These are phyloP conservation scores for Mycena capillaripes DNA, from an alignment of 768 basidiomycete genomes.

Conservation along the genomic window DNA sequence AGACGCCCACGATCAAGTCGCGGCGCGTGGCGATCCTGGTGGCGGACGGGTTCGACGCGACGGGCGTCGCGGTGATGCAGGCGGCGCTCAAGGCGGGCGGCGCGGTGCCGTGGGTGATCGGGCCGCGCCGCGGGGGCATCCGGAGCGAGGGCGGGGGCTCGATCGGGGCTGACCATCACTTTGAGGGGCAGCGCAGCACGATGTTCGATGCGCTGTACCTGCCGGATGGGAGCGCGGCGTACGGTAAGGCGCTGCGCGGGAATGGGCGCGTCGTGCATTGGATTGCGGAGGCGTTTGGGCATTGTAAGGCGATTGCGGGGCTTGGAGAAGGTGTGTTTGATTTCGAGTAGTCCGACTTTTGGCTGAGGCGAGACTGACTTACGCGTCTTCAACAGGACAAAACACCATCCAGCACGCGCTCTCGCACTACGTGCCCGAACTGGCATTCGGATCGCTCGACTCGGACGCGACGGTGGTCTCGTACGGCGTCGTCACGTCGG, in stretches of 20 bases:
- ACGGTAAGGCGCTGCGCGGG: slow-evolving; percentile 67
- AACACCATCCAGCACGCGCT: slow-evolving; percentile 1
- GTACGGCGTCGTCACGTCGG: slow-evolving; percentile 75
- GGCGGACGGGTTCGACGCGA: slow-evolving; percentile 21
- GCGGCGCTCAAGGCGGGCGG: slow-evolving; percentile 63
- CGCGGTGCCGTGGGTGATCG: slow-evolving; percentile 76
- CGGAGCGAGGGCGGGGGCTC: slow-evolving; percentile 47
- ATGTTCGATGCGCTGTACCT: slow-evolving; percentile 88
- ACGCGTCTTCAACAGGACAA: neutral
- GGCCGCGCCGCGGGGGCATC: slow-evolving; percentile 73
- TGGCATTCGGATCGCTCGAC: slow-evolving; percentile 54
- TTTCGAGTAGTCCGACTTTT: too few relatives aligned
- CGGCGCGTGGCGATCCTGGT: slow-evolving; percentile 9
- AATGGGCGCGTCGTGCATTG: slow-evolving; percentile 86
- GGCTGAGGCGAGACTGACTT: too few relatives aligned
- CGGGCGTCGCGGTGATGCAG: slow-evolving; percentile 72
- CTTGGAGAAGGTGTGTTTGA: slow-evolving; percentile 70
- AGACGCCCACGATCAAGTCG: slow-evolving; percentile 27
- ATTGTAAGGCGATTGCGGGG: slow-evolving; percentile 87
- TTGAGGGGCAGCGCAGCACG: slow-evolving; percentile 85
- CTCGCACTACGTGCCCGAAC: neutral
- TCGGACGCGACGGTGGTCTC: slow-evolving; percentile 62
- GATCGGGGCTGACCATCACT: slow-evolving; percentile 75
- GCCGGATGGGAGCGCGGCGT: slow-evolving; percentile 72
- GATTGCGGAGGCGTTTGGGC: slow-evolving; percentile 88